These are phyloP conservation scores for Exobasidium rhododendri DNA, from an alignment of 1,284 basidiomycete genomes.

Conservation along the genomic window DNA sequence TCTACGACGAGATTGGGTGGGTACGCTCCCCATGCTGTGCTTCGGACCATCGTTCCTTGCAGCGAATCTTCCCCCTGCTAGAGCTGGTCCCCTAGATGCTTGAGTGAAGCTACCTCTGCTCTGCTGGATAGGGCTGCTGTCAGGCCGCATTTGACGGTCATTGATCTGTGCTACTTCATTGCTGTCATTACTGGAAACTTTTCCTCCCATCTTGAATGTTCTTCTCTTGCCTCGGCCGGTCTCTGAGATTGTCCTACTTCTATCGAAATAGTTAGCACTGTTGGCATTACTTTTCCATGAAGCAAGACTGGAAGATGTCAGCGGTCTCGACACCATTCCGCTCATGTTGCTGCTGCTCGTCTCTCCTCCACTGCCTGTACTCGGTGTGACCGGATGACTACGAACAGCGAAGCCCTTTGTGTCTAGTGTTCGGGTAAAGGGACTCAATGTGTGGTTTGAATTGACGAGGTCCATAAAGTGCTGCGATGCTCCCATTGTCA, in stretches of 20 bases:
- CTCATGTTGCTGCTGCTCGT: neutral
- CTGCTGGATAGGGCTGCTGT: neutral
- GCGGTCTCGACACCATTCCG: neutral
- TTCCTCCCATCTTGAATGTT: constrained; percentile 11
- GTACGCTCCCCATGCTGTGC: too few species aligned
- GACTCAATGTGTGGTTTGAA: constrained; percentile 48
- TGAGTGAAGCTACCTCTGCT: too few species aligned
- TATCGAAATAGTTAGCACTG: neutral
- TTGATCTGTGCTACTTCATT: neutral
- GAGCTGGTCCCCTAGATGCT: too few species aligned
- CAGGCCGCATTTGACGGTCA: neutral
- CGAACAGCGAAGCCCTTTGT: constrained; percentile 40
- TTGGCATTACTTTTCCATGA: neutral
- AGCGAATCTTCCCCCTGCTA: too few species aligned
- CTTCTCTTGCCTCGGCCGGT: constrained; percentile 4
- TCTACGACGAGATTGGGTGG: neutral
- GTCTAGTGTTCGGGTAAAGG: constrained; percentile 44
- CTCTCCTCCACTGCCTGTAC: constrained; percentile 8
- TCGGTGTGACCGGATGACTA: constrained; percentile 42
- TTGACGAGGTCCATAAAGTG: constrained; percentile 46
- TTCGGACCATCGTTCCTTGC: too few species aligned
- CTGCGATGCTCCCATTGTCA: constrained; percentile 33
- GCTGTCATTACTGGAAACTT: neutral
- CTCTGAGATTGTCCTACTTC: neutral
- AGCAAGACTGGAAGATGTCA: neutral